Evolutionary conservation across 371 early-diverging fungal species (phyloP).

Genomic region (Rhizopus delemar): DNA sequence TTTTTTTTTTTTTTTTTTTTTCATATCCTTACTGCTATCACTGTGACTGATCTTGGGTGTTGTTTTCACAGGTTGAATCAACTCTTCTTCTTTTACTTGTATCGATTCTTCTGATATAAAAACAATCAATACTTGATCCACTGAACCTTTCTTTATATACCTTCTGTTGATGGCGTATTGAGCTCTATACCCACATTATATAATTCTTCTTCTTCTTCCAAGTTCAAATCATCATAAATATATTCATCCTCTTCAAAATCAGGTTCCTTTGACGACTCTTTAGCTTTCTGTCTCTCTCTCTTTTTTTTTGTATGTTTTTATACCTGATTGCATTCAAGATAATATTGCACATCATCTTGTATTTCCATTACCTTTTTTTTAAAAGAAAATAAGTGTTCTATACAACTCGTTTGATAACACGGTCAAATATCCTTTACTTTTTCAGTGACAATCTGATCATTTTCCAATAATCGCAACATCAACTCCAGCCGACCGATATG

Average conservation of each 20-base stretch:
- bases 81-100: too few relatives aligned
- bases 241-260: constrained; percentile 91
- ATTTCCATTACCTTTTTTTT: constrained; percentile 1
- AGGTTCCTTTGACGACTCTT: constrained; percentile 52
- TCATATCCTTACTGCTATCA: too few relatives aligned
- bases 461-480: constrained; percentile 88
- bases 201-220: constrained; percentile 88
- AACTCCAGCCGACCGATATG: constrained; percentile 90
- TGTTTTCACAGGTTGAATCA: too few relatives aligned
- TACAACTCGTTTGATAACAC: too few relatives aligned
- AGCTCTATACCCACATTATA: constrained; percentile 55
- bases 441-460: constrained; percentile 82
- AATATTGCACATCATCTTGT: constrained; percentile 84
- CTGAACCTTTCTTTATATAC: too few relatives aligned
- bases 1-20: too few relatives aligned
- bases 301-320: background rate
- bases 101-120: too few relatives aligned
- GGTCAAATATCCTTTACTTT: constrained; percentile 17
- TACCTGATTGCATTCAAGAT: constrained; percentile 82
- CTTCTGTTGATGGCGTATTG: constrained; percentile 3
- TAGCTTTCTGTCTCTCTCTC: background rate
- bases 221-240: constrained; percentile 92
- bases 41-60: too few relatives aligned
- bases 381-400: too few relatives aligned
- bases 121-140: too few relatives aligned